Conservation (phyloP, 306 rosid genomes). For the Alnus rubra region DNA sequence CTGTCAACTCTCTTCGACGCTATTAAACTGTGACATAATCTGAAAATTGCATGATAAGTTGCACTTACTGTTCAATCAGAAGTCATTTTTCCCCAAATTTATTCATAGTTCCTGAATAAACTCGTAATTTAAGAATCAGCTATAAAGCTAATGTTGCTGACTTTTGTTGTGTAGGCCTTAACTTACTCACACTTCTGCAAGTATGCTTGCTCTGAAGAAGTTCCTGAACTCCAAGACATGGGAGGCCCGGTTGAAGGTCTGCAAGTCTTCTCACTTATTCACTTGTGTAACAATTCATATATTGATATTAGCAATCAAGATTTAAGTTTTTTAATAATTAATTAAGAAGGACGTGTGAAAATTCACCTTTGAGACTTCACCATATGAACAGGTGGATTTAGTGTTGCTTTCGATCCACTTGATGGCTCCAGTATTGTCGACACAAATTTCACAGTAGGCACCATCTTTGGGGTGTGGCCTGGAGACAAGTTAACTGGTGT, state of each 20-base stretch:
- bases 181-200: conserved; percentile 88
- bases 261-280: not conserved
- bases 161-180: conserved; percentile 60
- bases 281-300: not conserved
- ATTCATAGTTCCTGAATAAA: not conserved
- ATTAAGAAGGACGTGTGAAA: not conserved
- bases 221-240: conserved; percentile 97
- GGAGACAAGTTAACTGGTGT: conserved; percentile 92
- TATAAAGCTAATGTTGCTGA: not conserved
- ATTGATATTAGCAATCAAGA: not conserved
- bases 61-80: not conserved
- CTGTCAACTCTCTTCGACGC: not conserved
- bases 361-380: conserved; percentile 18
- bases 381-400: conserved; percentile 77
- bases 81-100: not conserved
- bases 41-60: not conserved
- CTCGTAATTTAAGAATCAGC: not conserved
- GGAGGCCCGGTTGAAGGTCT: conserved; percentile 96
- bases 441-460: conserved; percentile 97
- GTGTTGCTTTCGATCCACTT: conserved; percentile 99
- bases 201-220: conserved; percentile 96
- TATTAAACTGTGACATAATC: not conserved
- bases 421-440: conserved; percentile 98
- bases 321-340: not conserved
- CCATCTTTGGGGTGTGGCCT: conserved; percentile 99